Conservation (phyloP, 768 basidiomycete genomes). For the Leucocoprinus birnbaumii region DNA sequence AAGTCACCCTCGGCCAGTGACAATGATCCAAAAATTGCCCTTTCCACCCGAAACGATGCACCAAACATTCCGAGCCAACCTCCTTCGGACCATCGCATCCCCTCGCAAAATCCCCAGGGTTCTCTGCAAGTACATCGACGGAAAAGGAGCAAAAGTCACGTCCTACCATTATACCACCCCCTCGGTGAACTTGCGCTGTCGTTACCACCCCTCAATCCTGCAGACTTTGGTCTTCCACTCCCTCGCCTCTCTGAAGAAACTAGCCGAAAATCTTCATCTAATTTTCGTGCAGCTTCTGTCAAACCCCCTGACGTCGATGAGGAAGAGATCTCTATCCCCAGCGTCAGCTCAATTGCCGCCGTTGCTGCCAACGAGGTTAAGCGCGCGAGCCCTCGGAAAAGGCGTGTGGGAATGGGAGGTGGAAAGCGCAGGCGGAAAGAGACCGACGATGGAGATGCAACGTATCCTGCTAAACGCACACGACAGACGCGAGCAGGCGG, state of each 20-base stretch:
- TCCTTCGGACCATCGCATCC: neutral
- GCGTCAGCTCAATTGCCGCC: slow-evolving; percentile 28
- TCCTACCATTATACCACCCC: slow-evolving; percentile 67
- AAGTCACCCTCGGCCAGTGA: slow-evolving; percentile 48
- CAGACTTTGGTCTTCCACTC: slow-evolving; percentile 51
- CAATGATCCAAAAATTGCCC: slow-evolving; percentile 18
- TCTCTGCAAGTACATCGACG: neutral
- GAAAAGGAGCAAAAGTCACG: slow-evolving; percentile 20
- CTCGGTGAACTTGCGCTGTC: slow-evolving; percentile 61
- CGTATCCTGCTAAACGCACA: slow-evolving; percentile 71
- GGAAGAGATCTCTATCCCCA: slow-evolving; percentile 20
- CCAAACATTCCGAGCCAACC: neutral
- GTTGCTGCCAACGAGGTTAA: slow-evolving; percentile 30
- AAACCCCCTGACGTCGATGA: slow-evolving; percentile 50
- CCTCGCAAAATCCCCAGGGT: neutral
- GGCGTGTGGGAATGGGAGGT: slow-evolving; percentile 37
- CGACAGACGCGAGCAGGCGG: slow-evolving; percentile 23
- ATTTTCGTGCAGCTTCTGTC: slow-evolving; percentile 42
- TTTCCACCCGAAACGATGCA: slow-evolving; percentile 3
- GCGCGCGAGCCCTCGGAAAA: slow-evolving; percentile 50
- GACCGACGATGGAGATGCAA: slow-evolving; percentile 57
- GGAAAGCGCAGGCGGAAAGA: slow-evolving; percentile 60
- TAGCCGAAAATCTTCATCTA: slow-evolving; percentile 38
- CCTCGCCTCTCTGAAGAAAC: slow-evolving; percentile 41
- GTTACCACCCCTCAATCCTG: slow-evolving; percentile 60